Evolutionary conservation across 331 rosid genomes (phyloP).

Genomic region (Quercus phellos): DNA sequence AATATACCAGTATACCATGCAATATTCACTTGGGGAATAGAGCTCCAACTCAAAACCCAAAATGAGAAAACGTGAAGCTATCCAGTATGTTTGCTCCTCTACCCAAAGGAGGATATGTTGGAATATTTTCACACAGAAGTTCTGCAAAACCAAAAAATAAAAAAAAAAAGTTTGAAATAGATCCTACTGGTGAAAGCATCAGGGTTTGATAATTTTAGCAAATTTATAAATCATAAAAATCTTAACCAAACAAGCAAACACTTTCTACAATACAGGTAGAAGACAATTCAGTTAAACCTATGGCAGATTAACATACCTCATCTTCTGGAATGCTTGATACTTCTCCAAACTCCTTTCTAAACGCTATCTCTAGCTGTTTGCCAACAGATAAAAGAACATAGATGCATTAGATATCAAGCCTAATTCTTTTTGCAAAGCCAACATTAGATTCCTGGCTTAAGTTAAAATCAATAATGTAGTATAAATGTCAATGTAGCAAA

Average conservation of each 20-base stretch:
- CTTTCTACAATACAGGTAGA: not conserved
- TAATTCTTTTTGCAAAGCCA: not conserved
- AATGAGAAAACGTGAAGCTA: conserved; percentile 81
- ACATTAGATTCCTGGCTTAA: not conserved
- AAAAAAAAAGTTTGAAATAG: not conserved
- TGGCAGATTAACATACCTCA: conserved; percentile 48
- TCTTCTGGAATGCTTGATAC: conserved; percentile 36
- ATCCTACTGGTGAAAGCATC: not conserved
- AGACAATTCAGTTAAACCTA: not conserved
- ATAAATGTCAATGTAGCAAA: not conserved
- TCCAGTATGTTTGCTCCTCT: conserved; percentile 96
- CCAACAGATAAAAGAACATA: conserved; percentile 9
- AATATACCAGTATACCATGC: conserved; percentile 97
- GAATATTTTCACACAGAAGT: conserved; percentile 53
- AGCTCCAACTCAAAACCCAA: conserved; percentile 94
- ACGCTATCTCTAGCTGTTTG: conserved; percentile 76
- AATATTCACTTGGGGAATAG: conserved; percentile 79
- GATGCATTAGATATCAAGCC: not conserved
- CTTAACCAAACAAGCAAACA: not conserved
- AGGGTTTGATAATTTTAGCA: not conserved
- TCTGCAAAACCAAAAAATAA: conserved; percentile 55
- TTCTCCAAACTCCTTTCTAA: conserved; percentile 66
- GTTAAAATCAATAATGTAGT: not conserved
- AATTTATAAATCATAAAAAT: not conserved
- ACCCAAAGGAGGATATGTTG: conserved; percentile 85